Conservation (phyloP, 73 alveolate species). For the Tetrahymena thermophila region DNA sequence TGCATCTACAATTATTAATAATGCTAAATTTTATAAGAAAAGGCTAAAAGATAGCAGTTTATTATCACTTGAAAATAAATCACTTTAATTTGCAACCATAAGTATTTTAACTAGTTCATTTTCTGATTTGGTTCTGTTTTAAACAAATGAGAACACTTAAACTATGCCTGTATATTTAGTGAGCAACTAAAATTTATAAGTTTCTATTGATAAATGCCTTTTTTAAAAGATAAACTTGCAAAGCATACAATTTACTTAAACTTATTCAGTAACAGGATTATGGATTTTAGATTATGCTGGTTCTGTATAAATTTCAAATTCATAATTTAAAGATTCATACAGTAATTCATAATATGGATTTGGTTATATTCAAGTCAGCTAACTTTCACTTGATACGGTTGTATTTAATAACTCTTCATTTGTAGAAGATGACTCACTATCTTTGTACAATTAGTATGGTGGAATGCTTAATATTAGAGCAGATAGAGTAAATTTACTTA, state of each 20-base stretch:
- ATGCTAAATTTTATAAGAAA: background rate
- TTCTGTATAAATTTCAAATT: background rate
- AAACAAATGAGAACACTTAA: background rate
- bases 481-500: background rate
- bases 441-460: background rate
- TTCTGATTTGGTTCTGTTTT: background rate
- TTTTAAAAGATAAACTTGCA: no score
- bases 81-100: background rate
- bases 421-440: background rate
- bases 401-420: background rate
- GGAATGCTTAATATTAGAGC: background rate
- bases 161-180: background rate
- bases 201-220: background rate
- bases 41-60: background rate
- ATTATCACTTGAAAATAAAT: background rate
- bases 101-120: background rate
- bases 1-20: background rate
- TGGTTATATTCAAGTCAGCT: background rate
- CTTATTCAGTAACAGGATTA: background rate
- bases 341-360: background rate
- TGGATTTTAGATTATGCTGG: background rate
- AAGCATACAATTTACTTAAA: background rate
- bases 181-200: background rate
- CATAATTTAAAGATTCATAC: background rate
- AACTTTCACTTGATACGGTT: background rate